Evolutionary conservation across 2,329 filamentous ascomycete genomes (phyloP), one percentile per base, ranked within the genome.

Genomic region (Berkeleyomyces basicola): DNA sequence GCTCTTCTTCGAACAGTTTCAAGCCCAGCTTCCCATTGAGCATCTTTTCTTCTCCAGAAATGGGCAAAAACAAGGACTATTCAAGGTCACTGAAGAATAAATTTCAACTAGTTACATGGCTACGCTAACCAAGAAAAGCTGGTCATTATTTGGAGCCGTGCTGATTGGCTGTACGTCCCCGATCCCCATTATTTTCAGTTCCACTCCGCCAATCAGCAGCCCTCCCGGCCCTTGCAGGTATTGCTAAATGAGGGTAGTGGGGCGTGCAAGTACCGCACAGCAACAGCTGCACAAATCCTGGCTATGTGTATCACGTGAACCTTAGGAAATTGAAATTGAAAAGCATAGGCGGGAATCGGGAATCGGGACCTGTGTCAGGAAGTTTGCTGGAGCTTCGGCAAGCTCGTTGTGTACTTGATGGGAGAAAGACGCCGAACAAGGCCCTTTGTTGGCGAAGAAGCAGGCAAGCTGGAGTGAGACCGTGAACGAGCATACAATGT

Each of bases 201-300:
- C 23, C 23, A 23, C 23, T 23, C 23, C 2, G 23, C 60, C 60
- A 61, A 61, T 61, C 39, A 57, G 9, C 9, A 42, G 37, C 10
- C 9, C 16, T 40, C 6, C 51, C 7, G 36, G n/a, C 62, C 58
- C 62, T 58, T 64, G 58, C 49, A 53, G 47, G 42, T 46, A 7
- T 37, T 61, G 36, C 58, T 16, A 33, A 53, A 64, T 37, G 36
- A 37, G 43, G 7, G 5, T 58, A 61, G 62, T 57, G 51, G 43
- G n/a, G 62, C 58, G 37, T 58, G 51, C 43, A 61, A 61, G 62
- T 64, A 61, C 58, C 58, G 49, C 42, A 53, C 9, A 46, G 37
- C 16, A 40, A 33, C 49, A 49, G 39, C 33, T 37, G 33, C 2
- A 46, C 43, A n/a, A 60, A 33, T 44, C 16, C 57, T 61, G 31